These are phyloP conservation scores for Euphrasia confusa DNA, from an alignment of 257 asterid species.

Conservation along the genomic window DNA sequence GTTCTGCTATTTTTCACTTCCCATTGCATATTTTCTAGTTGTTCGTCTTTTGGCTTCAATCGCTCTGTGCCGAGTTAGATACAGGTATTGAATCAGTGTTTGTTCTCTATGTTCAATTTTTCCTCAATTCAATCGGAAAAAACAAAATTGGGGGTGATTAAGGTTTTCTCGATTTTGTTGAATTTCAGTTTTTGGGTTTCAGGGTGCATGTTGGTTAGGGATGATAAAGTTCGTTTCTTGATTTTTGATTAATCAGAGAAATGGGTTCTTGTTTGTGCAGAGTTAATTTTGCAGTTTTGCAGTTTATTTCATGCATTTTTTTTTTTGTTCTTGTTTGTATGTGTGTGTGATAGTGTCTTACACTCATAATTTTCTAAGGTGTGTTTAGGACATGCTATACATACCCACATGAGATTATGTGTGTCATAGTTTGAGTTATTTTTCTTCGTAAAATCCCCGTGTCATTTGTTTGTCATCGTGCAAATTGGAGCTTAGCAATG, in stretches of 20 bases:
- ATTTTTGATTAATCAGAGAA: background rate
- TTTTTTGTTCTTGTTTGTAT: background rate
- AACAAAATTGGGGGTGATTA: background rate
- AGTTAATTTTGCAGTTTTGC: background rate
- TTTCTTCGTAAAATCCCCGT: background rate
- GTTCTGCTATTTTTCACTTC: conserved; percentile 7
- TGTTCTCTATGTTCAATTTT: background rate
- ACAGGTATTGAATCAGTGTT: conserved; percentile 21
- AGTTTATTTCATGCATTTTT: background rate
- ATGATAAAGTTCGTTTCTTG: conserved; percentile 7
- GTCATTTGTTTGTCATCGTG: conserved; percentile 1
- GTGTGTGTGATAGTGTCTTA: background rate
- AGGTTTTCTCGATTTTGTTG: conserved; percentile 12
- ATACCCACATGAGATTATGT: conserved; percentile 16
- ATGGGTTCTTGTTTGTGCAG: background rate
- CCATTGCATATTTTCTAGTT: background rate
- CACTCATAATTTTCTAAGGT: background rate
- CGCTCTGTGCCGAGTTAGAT: background rate
- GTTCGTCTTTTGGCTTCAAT: conserved; percentile 1
- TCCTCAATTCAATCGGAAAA: background rate
- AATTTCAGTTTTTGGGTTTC: conserved; percentile 8
- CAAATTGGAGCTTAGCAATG: background rate
- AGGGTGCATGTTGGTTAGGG: conserved; percentile 5
- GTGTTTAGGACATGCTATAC: conserved; percentile 10
- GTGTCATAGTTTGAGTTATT: background rate